Evolutionary conservation across 2,329 filamentous ascomycete species (phyloP).

Genomic region (Colletotrichum sp.): DNA sequence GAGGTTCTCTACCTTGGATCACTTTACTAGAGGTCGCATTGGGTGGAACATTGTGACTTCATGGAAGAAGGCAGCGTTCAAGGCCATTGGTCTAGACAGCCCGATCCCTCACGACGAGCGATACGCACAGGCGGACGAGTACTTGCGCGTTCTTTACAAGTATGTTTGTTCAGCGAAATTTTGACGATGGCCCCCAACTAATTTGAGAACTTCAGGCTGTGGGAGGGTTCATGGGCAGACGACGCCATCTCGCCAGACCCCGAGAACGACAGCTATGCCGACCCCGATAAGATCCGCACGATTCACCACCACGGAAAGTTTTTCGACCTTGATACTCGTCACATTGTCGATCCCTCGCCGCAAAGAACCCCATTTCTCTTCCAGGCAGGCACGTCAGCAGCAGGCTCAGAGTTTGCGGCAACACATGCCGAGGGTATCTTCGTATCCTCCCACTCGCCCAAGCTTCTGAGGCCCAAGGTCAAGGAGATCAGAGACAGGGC

Average conservation of each 20-base stretch:
- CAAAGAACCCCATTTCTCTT: slow-evolving; percentile 63
- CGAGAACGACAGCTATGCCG: slow-evolving; percentile 59
- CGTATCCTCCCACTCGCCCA: slow-evolving; percentile 57
- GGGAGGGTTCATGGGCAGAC: slow-evolving; percentile 61
- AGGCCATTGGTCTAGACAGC: slow-evolving; percentile 63
- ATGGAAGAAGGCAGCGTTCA: slow-evolving; percentile 64
- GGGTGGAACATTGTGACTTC: slow-evolving; percentile 72
- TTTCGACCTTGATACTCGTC: slow-evolving; percentile 34
- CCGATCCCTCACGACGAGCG: slow-evolving; percentile 66
- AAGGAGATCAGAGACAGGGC: slow-evolving; percentile 57
- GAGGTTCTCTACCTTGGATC: slow-evolving; percentile 66
- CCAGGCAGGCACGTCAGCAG: slow-evolving; percentile 64
- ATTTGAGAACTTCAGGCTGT: no score
- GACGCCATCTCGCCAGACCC: slow-evolving; percentile 61
- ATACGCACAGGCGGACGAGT: slow-evolving; percentile 67
- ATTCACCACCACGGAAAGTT: slow-evolving; percentile 55
- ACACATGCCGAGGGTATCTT: slow-evolving; percentile 67
- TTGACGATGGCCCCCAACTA: no score
- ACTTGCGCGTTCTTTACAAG: slow-evolving; percentile 67
- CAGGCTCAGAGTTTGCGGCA: slow-evolving; percentile 60
- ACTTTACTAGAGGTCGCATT: slow-evolving; percentile 64
- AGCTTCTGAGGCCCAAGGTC: slow-evolving; percentile 53
- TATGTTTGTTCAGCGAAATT: slow-evolving; percentile 27
- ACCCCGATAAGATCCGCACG: slow-evolving; percentile 62
- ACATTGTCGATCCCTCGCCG: slow-evolving; percentile 59